Evolutionary conservation across 176 grass and related monocot species (phyloP).

Genomic region (Carex scoparia): DNA sequence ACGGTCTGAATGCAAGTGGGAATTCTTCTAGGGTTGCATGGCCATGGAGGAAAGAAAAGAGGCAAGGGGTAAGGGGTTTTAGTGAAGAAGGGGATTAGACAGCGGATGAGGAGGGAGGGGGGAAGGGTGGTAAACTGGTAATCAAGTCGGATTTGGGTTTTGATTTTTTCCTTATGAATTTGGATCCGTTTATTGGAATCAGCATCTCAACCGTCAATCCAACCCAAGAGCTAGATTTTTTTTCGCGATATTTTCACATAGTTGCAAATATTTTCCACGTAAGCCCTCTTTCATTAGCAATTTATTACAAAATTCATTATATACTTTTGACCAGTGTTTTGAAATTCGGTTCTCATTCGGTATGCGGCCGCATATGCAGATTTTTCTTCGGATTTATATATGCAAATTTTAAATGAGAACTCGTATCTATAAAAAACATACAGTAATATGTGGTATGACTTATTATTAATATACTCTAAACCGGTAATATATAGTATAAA

Average conservation of each 20-base stretch:
- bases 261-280: neutral
- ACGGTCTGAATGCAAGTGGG: neutral
- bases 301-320: neutral
- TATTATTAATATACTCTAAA: no score
- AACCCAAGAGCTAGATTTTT: neutral
- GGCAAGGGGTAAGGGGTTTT: neutral
- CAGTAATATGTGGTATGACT: no score
- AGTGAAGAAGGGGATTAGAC: slow-evolving; percentile 22
- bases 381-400: no score
- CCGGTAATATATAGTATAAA: no score
- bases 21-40: neutral
- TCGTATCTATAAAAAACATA: no score
- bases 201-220: neutral
- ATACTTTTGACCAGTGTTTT: no score
- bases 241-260: neutral
- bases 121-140: neutral
- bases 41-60: neutral
- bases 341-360: no score
- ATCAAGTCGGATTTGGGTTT: neutral
- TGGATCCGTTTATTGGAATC: neutral
- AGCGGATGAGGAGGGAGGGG: slow-evolving; percentile 21
- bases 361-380: no score
- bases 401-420: no score
- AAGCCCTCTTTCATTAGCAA: neutral
- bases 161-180: neutral